Percentiles rank a stretch among this genome's conserved stretches.
Conservation (phyloP, 495 filamentous ascomycete species). For the Hapsidospora chrysogenum region DNA sequence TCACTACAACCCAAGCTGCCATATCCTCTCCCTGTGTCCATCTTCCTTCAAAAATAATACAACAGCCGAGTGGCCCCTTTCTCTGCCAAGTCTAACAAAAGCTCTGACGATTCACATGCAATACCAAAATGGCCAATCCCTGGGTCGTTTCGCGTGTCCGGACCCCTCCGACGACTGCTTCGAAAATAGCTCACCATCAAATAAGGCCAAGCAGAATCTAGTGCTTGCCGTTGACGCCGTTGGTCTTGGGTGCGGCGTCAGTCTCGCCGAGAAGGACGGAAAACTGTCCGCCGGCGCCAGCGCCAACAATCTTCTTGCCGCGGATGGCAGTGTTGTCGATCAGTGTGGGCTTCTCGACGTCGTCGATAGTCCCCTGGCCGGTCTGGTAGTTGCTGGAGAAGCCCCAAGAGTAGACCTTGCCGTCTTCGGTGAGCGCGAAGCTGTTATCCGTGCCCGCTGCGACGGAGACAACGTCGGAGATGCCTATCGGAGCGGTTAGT, state of each 20-base stretch:
- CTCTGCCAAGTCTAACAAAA: too few relatives aligned
- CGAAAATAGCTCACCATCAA: too few relatives aligned
- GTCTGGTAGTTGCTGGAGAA: conserved; percentile 51
- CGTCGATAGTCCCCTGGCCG: conserved; percentile 41
- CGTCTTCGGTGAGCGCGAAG: conserved; percentile 39
- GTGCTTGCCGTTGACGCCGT: too few relatives aligned
- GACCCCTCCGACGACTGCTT: too few relatives aligned
- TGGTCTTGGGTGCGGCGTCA: conserved; percentile 1
- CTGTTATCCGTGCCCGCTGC: conserved; percentile 40
- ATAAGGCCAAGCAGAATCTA: too few relatives aligned
- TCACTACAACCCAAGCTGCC: too few relatives aligned
- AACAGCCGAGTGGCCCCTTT: too few relatives aligned
- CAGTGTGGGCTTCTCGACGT: conserved; percentile 37
- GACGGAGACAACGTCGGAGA: conserved; percentile 17
- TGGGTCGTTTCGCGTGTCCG: too few relatives aligned
- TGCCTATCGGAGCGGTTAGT: conserved; percentile 2
- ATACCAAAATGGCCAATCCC: too few relatives aligned
- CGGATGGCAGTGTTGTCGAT: conserved; percentile 47
- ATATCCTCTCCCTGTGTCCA: too few relatives aligned
- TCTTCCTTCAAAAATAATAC: too few relatives aligned
- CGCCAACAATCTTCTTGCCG: conserved; percentile 37
- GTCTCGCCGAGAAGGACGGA: conserved; percentile 32
- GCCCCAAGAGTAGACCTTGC: conserved; percentile 53
- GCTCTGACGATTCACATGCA: too few relatives aligned
- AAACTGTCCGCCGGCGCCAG: conserved; percentile 51